Base-by-base conservation (phyloP, 2,329 filamentous ascomycete genomes). In the Aspergillus tubingensis region DNA sequence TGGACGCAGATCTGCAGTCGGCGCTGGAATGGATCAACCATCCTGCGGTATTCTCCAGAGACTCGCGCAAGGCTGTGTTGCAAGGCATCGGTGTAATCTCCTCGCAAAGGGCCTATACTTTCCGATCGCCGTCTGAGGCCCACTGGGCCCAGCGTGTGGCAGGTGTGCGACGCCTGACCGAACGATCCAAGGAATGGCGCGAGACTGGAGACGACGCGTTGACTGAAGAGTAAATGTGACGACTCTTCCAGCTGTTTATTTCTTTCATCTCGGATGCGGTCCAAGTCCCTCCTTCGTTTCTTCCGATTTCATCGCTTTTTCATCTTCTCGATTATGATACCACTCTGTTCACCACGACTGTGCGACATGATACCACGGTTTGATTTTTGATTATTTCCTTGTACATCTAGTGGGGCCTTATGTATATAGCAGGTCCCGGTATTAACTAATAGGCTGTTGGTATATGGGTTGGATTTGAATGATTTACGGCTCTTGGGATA, bases 1-100 rank as follows among this genome's bases (percentile, higher is more conserved):
- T 99, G 17, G 95, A 99, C 74, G 86, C 91, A 1, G 95, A 99
- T 76, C 85, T 99, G 36, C 92, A 96, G 74, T 86, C 91, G 36
- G 91, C 91, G 54, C 81, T 99, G 15, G 95, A 99, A 77, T 99
- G 95, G 95, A 98, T 99, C 76, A 92, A 90, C 73, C 95, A 99
- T 72, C 95, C 95, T 1, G 93, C 93, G 2, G 91, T 98, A 2
- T 99, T 99, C 74, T 89, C 91, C 8, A 88, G 95, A 39, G 95
- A 99, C 74, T 95, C 91, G 60, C 88, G 95, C 70, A 99, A 99
- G 80, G 92, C 94, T 4, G 93, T 99, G 2, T 83, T 99, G 23
- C 95, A 99, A 76, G 92, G 93, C 15, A 98, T 99, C 67, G 94
- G 95, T 6, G 93, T 98, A 63, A 97, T 99, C 68, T 95, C 91